Conservation (phyloP, 306 rosid species). For the Calophaca sinica region DNA sequence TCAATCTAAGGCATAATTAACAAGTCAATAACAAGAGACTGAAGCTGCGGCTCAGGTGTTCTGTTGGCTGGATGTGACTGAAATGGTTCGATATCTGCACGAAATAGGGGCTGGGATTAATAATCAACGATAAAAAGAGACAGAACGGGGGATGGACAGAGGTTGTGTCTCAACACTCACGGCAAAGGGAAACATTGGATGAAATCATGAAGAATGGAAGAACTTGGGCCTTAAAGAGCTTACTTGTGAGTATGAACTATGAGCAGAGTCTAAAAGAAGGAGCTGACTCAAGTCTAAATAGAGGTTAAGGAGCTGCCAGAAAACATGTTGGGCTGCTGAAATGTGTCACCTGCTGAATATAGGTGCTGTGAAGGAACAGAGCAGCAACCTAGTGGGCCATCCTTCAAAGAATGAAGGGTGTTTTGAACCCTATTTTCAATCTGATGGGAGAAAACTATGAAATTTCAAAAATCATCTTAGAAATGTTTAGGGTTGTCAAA, state of each 20-base stretch:
- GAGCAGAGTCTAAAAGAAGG: neutral
- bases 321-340: neutral
- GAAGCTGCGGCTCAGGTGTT: neutral
- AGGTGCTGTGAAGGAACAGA: neutral
- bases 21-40: slow-evolving; percentile 6
- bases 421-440: neutral
- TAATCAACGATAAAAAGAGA: neutral
- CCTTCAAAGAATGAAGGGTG: neutral
- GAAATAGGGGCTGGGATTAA: neutral
- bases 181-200: neutral
- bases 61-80: slow-evolving; percentile 2
- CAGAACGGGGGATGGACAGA: neutral
- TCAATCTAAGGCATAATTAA: slow-evolving; percentile 11
- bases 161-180: too few species aligned
- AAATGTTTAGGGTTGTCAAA: neutral
- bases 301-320: slow-evolving; percentile 3
- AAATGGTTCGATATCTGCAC: neutral
- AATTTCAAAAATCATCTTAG: neutral
- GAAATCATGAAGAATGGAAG: neutral
- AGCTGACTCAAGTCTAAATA: slow-evolving; percentile 1
- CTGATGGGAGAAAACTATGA: neutral
- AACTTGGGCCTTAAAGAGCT: neutral
- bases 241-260: slow-evolving; percentile 4
- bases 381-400: neutral
- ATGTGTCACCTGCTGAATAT: too few species aligned